Evolutionary conservation across 2,329 filamentous ascomycete genomes (phyloP), one percentile per base, ranked within the genome.

Genomic region (Colletotrichum musicola): DNA sequence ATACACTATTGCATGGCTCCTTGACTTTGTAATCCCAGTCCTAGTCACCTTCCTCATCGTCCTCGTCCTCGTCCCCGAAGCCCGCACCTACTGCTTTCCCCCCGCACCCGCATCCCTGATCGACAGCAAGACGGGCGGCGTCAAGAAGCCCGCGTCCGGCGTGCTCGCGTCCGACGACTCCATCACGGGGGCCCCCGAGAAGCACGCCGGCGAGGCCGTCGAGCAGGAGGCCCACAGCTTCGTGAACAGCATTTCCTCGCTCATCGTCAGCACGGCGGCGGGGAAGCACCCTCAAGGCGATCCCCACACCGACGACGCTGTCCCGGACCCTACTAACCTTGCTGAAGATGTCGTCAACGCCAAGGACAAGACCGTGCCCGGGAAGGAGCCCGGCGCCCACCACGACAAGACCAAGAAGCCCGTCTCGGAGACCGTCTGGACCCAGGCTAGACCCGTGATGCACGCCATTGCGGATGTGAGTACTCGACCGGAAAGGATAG

Each of bases 191-290:
- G 93, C 93, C 0, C 91, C 93, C 0, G 93, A 97, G 77, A 93
- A 93, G 72, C 88, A 93, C 79, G 91, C 93, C 76, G 93, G 94
- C 27, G 93, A 96, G 77, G 92, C 93, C 0, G 92, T 94, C 1
- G 93, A 97, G 77, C 88, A 92, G 69, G 93, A 97, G 77, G 94
- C 94, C 1, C 91, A 88, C 73, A 95, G 94, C 75, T 91, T 97
- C 70, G 90, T 96, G 67, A 91, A 90, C 62, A 88, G 90, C 40
- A 89, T 96, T 60, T 79, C 79, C 6, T 86, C 89, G 35, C 88
- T 96, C 5, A 90, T 92, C 1, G 80, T 95, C 18, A 91, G 90
- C 55, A 93, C 91, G 72, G 93, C 92, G 2, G 89, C 90, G 0
- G 93, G 93, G 1, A 94, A 94, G 75, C 89, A 94, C 71, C 92